phyloP scores from a whole-genome alignment of 2,329 filamentous ascomycete species.

The Dendrostoma leiphaemia region DNA sequence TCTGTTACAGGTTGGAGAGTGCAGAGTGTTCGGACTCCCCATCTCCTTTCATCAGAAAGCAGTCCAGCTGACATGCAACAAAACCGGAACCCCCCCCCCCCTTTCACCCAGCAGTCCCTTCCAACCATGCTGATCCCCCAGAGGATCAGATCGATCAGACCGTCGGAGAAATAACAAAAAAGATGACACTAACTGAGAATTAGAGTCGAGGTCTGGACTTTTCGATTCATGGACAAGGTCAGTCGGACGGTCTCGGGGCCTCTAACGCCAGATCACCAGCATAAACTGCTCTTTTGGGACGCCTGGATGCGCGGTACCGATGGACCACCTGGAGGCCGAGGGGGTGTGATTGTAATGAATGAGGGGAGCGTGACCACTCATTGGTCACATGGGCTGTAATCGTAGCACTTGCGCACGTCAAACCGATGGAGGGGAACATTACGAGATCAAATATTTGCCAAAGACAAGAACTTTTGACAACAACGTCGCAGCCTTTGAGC shows the following conservation, averaged over 20 bases:
- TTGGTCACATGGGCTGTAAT: not conserved
- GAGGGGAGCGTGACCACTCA: conserved; percentile 14
- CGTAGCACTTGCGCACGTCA: not conserved
- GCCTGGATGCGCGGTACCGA: not conserved
- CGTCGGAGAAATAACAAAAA: not conserved
- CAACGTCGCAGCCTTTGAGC: too few relatives aligned
- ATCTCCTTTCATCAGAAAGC: too few relatives aligned
- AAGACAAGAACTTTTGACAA: too few relatives aligned
- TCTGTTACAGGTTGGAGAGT: not conserved
- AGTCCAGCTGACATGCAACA: too few relatives aligned
- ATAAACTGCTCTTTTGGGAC: conserved; percentile 5
- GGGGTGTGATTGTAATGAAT: conserved; percentile 10
- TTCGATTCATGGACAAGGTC: conserved; percentile 16
- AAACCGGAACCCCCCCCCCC: too few relatives aligned
- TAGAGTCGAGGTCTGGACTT: conserved; percentile 19
- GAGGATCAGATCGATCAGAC: not conserved
- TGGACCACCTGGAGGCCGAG: not conserved
- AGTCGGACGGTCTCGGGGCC: not conserved
- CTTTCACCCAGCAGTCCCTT: too few relatives aligned
- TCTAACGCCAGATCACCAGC: conserved; percentile 12
- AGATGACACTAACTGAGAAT: not conserved
- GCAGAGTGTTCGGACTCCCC: too few relatives aligned
- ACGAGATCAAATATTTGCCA: too few relatives aligned
- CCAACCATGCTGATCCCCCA: too few relatives aligned
- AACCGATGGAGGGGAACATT: not conserved